Percentiles rank a stretch among this genome's conserved stretches.
Evolutionary conservation across 2,329 filamentous ascomycete genomes (phyloP).

Genomic region (Pyrenochaeta sp.): DNA sequence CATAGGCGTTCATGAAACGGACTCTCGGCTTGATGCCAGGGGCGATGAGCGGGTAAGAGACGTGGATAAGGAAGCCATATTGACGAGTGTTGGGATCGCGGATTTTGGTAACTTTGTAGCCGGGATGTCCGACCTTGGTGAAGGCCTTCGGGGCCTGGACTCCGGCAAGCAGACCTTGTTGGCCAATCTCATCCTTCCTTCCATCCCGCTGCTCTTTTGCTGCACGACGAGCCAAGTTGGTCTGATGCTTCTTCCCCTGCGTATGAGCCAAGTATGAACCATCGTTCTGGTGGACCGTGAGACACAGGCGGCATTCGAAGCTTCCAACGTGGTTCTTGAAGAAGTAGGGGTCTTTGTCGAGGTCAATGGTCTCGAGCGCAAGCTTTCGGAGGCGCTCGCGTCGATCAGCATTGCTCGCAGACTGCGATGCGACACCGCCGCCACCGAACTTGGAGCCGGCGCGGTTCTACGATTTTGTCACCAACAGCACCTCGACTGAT

Average conservation of each 20-base stretch:
- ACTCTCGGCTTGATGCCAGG: conserved; percentile 79
- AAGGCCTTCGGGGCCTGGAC: conserved; percentile 75
- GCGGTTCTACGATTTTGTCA: conserved; percentile 74
- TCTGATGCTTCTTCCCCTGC: conserved; percentile 98
- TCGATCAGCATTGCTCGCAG: conserved; percentile 93
- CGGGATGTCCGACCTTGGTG: conserved; percentile 93
- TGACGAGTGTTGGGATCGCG: conserved; percentile 88
- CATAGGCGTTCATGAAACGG: conserved; percentile 96
- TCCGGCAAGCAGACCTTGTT: conserved; percentile 76
- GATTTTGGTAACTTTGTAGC: conserved; percentile 98
- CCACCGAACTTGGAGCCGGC: conserved; percentile 98
- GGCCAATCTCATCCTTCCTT: conserved; percentile 71
- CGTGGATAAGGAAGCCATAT: conserved; percentile 90
- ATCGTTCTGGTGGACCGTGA: conserved; percentile 98
- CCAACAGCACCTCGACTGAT: too few species aligned
- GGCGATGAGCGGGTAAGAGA: conserved; percentile 92
- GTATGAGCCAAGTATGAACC: conserved; percentile 98
- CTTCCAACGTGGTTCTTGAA: conserved; percentile 99
- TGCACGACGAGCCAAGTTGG: conserved; percentile 92
- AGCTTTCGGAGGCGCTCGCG: conserved; percentile 97
- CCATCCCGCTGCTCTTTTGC: conserved; percentile 95
- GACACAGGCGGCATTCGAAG: conserved; percentile 95
- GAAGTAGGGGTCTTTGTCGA: conserved; percentile 99
- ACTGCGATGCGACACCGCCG: conserved; percentile 92
- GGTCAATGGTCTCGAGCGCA: conserved; percentile 97